phyloP scores from a whole-genome alignment of 2,329 filamentous ascomycete species.

The Pleoardoris graminearum region DNA sequence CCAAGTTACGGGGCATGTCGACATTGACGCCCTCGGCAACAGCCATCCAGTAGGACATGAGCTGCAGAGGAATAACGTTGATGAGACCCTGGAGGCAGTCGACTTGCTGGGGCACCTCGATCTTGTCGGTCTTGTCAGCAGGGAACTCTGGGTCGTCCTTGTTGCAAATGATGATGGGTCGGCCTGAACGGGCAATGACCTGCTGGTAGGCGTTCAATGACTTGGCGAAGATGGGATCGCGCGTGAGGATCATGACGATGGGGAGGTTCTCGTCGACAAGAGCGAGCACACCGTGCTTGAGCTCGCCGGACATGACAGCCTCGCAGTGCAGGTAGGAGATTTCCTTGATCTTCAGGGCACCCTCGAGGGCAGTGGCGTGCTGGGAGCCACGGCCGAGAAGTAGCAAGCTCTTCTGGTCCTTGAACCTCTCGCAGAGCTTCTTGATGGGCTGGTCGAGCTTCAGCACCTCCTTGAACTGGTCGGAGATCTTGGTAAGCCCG shows the following conservation, averaged over 20 bases:
- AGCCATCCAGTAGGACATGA: constrained; percentile 98
- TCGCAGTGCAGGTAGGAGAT: constrained; percentile 99
- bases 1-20: constrained; percentile 97
- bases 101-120: constrained; percentile 94
- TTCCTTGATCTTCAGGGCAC: constrained; percentile 98
- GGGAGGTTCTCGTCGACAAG: constrained; percentile 97
- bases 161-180: constrained; percentile 99
- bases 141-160: constrained; percentile 86
- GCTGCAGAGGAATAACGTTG: constrained; percentile 95
- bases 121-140: constrained; percentile 86
- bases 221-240: constrained; percentile 95
- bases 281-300: constrained; percentile 97
- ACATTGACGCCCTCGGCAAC: constrained; percentile 96
- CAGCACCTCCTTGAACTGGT: constrained; percentile 89
- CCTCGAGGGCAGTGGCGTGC: constrained; percentile 95
- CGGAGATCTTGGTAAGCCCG: constrained; percentile 82
- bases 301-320: constrained; percentile 98
- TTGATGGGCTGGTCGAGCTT: constrained; percentile 93
- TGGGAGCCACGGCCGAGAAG: constrained; percentile 93
- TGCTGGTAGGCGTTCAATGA: constrained; percentile 99
- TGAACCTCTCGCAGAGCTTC: constrained; percentile 89
- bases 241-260: constrained; percentile 99
- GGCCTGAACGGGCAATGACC: constrained; percentile 93
- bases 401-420: constrained; percentile 94
- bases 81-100: constrained; percentile 95